These are phyloP conservation scores for Fusarium sacchari DNA, from an alignment of 2,329 filamentous ascomycete genomes.

Conservation along the genomic window DNA sequence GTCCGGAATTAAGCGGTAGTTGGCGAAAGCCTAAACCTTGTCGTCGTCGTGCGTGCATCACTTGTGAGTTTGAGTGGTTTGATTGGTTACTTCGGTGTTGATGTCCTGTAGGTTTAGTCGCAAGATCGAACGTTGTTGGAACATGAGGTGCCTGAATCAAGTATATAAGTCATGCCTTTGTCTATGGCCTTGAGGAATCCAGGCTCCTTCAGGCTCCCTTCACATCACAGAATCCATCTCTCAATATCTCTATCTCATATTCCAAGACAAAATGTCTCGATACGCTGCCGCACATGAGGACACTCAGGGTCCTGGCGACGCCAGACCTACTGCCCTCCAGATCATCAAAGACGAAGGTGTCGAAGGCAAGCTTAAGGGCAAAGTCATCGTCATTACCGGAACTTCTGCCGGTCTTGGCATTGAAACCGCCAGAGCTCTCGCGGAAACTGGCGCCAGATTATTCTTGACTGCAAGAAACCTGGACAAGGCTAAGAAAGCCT, in stretches of 20 bases:
- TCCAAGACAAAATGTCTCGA: background rate
- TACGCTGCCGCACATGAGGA: slow-evolving; percentile 24
- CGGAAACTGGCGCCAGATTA: slow-evolving; percentile 47
- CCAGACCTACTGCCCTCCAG: slow-evolving; percentile 53
- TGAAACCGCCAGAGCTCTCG: slow-evolving; percentile 56
- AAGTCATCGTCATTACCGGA: slow-evolving; percentile 57
- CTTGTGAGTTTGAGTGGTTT: background rate
- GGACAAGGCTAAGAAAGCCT: slow-evolving; percentile 36
- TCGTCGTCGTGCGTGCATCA: background rate
- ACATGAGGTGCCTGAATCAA: background rate
- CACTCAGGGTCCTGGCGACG: slow-evolving; percentile 50
- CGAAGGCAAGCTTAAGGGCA: slow-evolving; percentile 47
- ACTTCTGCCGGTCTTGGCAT: slow-evolving; percentile 55
- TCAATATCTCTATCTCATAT: background rate
- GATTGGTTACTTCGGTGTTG: background rate
- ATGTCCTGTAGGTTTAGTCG: background rate
- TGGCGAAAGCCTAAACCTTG: too few relatives aligned
- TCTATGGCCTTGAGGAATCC: too few relatives aligned
- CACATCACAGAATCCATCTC: background rate
- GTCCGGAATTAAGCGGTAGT: background rate
- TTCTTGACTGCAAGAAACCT: slow-evolving; percentile 42
- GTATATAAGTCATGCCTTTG: background rate
- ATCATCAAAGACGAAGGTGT: slow-evolving; percentile 51
- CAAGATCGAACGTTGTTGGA: background rate
- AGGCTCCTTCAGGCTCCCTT: background rate